These are phyloP conservation scores for Gossypium schwendimanii DNA, from an alignment of 441 rosid species.

Conservation along the genomic window DNA sequence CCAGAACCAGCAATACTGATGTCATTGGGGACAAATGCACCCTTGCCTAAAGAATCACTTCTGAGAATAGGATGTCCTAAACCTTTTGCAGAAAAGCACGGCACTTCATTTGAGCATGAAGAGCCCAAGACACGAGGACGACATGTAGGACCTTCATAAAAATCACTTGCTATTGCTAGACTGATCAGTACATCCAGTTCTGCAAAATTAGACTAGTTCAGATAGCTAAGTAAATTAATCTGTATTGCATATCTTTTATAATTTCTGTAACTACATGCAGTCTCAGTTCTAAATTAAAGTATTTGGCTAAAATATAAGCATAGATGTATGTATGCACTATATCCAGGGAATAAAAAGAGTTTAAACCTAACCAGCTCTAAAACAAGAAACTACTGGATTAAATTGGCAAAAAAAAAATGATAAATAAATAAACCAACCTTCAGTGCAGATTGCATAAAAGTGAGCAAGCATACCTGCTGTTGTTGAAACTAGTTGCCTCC, in stretches of 20 bases:
- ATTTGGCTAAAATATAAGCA: neutral
- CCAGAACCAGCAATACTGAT: conserved; percentile 58
- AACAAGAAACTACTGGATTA: conserved; percentile 3
- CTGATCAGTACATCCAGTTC: conserved; percentile 94
- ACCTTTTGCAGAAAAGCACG: conserved; percentile 62
- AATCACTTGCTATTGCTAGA: conserved; percentile 79
- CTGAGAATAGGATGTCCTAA: conserved; percentile 87
- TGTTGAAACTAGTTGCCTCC: conserved; percentile 76
- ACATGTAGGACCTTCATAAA: conserved; percentile 78
- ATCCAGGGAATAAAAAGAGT: neutral
- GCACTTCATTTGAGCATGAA: conserved; percentile 42
- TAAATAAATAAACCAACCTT: conserved; percentile 6
- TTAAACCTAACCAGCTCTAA: conserved; percentile 6
- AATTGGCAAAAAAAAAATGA: neutral
- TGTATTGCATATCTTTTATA: neutral
- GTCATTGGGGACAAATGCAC: conserved; percentile 87
- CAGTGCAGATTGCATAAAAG: neutral
- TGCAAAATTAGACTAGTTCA: conserved; percentile 32
- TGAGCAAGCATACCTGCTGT: conserved; percentile 53
- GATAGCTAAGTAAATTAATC: conserved; percentile 1
- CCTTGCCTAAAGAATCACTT: conserved; percentile 85
- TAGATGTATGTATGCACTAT: neutral
- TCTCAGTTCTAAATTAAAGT: neutral
- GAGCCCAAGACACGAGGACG: conserved; percentile 50
- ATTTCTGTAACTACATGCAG: neutral